Base-by-base conservation (phyloP, 148 eudicot species). In the Polygonum aviculare region DNA sequence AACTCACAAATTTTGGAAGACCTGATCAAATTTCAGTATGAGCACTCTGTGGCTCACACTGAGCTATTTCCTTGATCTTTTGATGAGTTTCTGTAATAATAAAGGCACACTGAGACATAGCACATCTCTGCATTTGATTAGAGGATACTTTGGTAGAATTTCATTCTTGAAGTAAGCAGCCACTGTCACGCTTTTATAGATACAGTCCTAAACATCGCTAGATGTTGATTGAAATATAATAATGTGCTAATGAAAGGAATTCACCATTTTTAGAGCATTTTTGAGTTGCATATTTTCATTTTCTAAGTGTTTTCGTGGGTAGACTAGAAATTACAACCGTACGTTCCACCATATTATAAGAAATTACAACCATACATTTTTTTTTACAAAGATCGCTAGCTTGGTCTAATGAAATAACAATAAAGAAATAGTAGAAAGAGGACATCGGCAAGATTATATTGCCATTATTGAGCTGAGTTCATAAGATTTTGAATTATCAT, bases 1-100 rank as follows among this genome's bases (percentile, higher is more conserved):
- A 19, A 67, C 72, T 19, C 72, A 67, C 45, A 75, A 81, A 81
- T 73, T 45, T 74, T 67, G 72, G 41, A 38, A 67, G 72, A 36
- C 69, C 60, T 36, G 41, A 35, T 31, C 19, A 59, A 72, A 11
- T 9, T 71, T 76, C 79, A 75, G 40, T 54, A 76, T 62, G 84
- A 78, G 70, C 48, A 12, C 63, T 21, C 18, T 41, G 14, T 12
- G 33, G 67, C 44, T 74, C 51, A 67, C 38, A 19, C 16, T 65
- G 44, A 67, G 72, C 72, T 36, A 67, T 67, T 38, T 67, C 19
- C 9, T 36, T 36, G 45, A 67, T 15, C 72, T 67, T 21, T 67
- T 15, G 45, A 38, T 3, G 72, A 67, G 72, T 14, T 67, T 6
- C 2, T 67, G 72, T 67, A 33, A 67, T 67, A 67, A 67, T 15